These are phyloP conservation scores for Coemansia sp. DNA, from an alignment of 192 early-diverging fungal species.

Conservation along the genomic window DNA sequence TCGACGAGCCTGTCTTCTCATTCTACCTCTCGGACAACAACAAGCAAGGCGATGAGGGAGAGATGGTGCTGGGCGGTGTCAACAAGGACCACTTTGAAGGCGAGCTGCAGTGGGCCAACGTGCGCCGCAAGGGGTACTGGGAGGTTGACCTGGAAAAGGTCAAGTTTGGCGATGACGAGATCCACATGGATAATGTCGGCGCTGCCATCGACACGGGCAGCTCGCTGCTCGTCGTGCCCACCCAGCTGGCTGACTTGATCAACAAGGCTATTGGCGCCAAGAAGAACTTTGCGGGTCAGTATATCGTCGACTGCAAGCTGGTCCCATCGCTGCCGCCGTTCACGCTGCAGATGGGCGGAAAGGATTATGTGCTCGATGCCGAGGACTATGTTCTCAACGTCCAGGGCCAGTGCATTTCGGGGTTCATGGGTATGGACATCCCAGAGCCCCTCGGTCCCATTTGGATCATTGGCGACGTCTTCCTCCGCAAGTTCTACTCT, in stretches of 20 bases:
- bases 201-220: conserved; percentile 93
- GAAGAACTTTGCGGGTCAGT: conserved; percentile 91
- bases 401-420: conserved; percentile 68
- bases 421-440: conserved; percentile 93
- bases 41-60: conserved; percentile 64
- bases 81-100: conserved; percentile 73
- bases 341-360: conserved; percentile 72
- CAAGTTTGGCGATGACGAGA: conserved; percentile 72
- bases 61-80: conserved; percentile 85
- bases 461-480: conserved; percentile 85
- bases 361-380: conserved; percentile 58
- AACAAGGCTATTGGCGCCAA: conserved; percentile 89
- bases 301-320: conserved; percentile 73
- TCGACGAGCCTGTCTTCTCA: conserved; percentile 85
- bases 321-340: conserved; percentile 72
- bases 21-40: conserved; percentile 82
- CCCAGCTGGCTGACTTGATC: conserved; percentile 77
- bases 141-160: conserved; percentile 85
- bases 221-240: conserved; percentile 79
- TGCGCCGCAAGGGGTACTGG: conserved; percentile 95
- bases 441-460: conserved; percentile 71
- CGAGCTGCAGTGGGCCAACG: conserved; percentile 74
- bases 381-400: conserved; percentile 68
- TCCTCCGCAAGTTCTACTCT: conserved; percentile 78
- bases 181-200: conserved; percentile 61